A percentile compares a stretch with the other conserved stretches of the same genome.
Conservation (phyloP, 148 eudicot genomes). For the Rhododendron ovatum region DNA sequence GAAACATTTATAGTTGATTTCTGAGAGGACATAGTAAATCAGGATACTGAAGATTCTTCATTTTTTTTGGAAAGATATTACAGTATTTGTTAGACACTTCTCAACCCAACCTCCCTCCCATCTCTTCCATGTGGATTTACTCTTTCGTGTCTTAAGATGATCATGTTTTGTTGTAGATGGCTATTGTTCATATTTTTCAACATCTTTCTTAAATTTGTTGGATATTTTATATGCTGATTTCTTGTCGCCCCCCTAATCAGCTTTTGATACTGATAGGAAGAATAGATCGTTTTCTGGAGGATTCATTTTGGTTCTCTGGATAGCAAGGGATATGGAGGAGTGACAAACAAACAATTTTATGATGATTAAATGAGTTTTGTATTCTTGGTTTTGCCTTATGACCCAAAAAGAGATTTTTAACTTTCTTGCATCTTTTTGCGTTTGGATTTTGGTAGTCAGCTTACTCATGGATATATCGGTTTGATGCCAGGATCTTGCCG, state of each 20-base stretch:
- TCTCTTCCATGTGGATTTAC: neutral
- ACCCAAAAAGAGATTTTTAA: neutral
- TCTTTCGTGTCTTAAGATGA: neutral
- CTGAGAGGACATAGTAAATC: neutral
- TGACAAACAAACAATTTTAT: neutral
- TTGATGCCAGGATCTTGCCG: conserved; percentile 70
- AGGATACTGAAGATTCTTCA: neutral
- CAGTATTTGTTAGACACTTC: neutral
- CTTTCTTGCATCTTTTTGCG: neutral
- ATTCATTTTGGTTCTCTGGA: neutral
- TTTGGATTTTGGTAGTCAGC: neutral
- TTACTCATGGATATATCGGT: neutral
- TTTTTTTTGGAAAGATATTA: neutral
- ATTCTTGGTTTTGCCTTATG: neutral
- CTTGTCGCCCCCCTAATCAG: neutral
- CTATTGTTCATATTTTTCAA: neutral
- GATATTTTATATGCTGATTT: neutral
- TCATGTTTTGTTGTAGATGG: neutral
- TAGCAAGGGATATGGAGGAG: neutral
- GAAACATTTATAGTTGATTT: neutral
- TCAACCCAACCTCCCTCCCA: neutral
- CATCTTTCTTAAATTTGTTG: neutral
- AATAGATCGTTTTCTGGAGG: neutral
- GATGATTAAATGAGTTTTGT: neutral
- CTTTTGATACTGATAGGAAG: neutral